phyloP scores from a whole-genome alignment of 2,329 filamentous ascomycete species.

The Neonectria faginata region DNA sequence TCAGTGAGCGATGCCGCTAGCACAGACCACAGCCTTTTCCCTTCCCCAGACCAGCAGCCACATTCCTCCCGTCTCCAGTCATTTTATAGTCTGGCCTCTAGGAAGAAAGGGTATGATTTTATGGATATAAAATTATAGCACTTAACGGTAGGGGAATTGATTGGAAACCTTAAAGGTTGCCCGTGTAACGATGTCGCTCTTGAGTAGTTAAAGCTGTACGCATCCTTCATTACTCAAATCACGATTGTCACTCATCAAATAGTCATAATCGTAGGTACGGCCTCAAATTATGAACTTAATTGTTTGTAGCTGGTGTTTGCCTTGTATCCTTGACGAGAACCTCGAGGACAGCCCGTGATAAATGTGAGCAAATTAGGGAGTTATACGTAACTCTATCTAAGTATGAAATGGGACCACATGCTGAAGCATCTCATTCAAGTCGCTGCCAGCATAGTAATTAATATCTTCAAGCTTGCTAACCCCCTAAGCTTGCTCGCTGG shows the following conservation, averaged over 20 bases:
- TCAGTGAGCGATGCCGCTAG: conserved; percentile 2
- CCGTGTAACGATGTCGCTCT: neutral
- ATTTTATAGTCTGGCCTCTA: neutral
- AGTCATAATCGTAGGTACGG: neutral
- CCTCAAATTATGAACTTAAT: neutral
- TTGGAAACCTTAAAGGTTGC: neutral
- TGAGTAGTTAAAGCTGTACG: neutral
- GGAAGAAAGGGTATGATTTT: too few species aligned
- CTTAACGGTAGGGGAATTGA: neutral
- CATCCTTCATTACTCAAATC: neutral
- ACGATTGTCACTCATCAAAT: neutral
- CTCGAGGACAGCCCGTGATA: too few species aligned
- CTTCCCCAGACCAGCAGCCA: conserved; percentile 8
- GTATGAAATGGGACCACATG: too few species aligned
- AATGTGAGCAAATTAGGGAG: too few species aligned
- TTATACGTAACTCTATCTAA: too few species aligned
- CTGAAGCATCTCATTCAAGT: too few species aligned
- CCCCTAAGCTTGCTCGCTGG: neutral
- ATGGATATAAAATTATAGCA: too few species aligned
- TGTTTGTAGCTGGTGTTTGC: neutral
- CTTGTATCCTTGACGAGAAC: neutral
- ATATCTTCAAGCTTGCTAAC: neutral
- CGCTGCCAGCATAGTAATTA: too few species aligned
- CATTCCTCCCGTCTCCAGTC: neutral
- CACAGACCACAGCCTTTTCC: conserved; percentile 7